These are phyloP conservation scores for Mycena sp. DNA, from an alignment of 1,284 basidiomycete genomes.

Conservation along the genomic window DNA sequence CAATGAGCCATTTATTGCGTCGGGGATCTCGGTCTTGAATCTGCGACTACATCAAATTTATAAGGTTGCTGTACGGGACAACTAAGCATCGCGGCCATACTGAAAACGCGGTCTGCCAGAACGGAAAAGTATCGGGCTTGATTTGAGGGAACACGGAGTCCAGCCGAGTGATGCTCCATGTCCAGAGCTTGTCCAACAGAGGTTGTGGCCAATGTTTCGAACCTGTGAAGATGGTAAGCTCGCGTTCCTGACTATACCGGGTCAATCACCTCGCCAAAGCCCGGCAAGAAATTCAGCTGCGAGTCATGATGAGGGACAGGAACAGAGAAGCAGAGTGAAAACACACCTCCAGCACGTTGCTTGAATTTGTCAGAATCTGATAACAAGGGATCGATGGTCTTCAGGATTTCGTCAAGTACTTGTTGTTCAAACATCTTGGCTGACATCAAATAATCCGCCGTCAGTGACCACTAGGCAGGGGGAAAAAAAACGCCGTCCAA, in stretches of 20 bases:
- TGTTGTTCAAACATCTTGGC: slow-evolving; percentile 74
- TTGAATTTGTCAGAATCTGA: slow-evolving; percentile 87
- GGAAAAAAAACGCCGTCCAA: slow-evolving; percentile 42
- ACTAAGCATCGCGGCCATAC: slow-evolving; percentile 46
- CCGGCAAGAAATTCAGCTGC: slow-evolving; percentile 86
- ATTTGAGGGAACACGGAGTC: slow-evolving; percentile 80
- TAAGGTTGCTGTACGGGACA: not conserved
- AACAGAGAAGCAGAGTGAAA: slow-evolving; percentile 5
- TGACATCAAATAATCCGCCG: slow-evolving; percentile 41
- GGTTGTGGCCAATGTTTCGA: slow-evolving; percentile 90
- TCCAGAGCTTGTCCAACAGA: slow-evolving; percentile 74
- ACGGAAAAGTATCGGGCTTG: slow-evolving; percentile 83
- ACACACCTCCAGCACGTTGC: slow-evolving; percentile 77
- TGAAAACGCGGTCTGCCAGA: slow-evolving; percentile 76
- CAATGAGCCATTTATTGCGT: slow-evolving; percentile 79
- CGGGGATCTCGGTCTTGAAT: slow-evolving; percentile 87
- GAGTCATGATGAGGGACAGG: slow-evolving; percentile 3
- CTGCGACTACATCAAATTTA: slow-evolving; percentile 58
- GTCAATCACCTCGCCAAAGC: slow-evolving; percentile 65
- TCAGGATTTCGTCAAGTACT: slow-evolving; percentile 62
- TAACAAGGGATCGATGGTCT: slow-evolving; percentile 67
- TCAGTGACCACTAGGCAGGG: slow-evolving; percentile 4
- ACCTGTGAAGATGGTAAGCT: slow-evolving; percentile 56
- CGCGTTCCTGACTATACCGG: slow-evolving; percentile 4
- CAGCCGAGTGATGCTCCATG: slow-evolving; percentile 81